phyloP scores from a whole-genome alignment of 257 asterid species.

The Vinca minor region DNA sequence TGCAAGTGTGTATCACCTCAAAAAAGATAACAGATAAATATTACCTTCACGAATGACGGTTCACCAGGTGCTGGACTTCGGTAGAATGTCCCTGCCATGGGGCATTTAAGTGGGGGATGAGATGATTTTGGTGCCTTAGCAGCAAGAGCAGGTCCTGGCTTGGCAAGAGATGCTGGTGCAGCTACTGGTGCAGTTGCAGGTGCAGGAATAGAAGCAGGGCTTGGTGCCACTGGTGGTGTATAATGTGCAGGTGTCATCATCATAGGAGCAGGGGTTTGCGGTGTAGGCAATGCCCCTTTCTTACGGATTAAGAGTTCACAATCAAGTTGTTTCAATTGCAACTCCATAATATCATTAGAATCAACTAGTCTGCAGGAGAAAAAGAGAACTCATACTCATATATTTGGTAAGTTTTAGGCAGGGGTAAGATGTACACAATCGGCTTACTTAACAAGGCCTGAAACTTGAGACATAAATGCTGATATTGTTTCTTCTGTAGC shows the following conservation, averaged over 20 bases:
- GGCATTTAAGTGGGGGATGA: conserved; percentile 60
- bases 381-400: conserved; percentile 13
- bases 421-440: conserved; percentile 14
- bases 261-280: conserved; percentile 47
- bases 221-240: conserved; percentile 30
- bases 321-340: conserved; percentile 63
- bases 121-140: conserved; percentile 54
- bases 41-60: conserved; percentile 79
- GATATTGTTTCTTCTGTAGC: conserved; percentile 63
- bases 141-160: conserved; percentile 31
- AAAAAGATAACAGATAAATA: neutral
- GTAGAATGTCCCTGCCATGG: conserved; percentile 94
- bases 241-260: conserved; percentile 47
- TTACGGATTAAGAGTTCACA: conserved; percentile 73
- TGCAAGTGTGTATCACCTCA: too few relatives aligned
- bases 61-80: conserved; percentile 80
- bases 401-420: neutral
- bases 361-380: conserved; percentile 65
- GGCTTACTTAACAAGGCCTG: conserved; percentile 70
- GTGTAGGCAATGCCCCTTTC: conserved; percentile 74
- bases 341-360: conserved; percentile 76
- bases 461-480: conserved; percentile 64
- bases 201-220: conserved; percentile 28
- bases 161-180: conserved; percentile 31
- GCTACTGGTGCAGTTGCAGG: conserved; percentile 44